A percentile compares a stretch with the other conserved stretches of the same genome.
Conservation (phyloP, 345 rosid species). For the Eucalyptus cloeziana region DNA sequence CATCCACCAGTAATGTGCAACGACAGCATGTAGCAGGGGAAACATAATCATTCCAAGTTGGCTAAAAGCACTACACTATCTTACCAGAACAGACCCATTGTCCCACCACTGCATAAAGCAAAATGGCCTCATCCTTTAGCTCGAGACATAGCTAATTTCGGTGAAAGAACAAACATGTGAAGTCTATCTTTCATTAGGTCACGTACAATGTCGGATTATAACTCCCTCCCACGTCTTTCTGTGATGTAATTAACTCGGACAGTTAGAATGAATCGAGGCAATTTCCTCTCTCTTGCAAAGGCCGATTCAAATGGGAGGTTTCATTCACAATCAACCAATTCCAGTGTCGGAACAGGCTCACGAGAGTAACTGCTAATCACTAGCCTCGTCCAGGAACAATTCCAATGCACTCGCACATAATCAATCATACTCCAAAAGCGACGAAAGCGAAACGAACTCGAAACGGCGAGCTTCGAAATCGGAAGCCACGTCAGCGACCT, state of each 20-base stretch:
- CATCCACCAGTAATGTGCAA: neutral
- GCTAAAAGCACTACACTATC: neutral
- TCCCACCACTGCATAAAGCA: neutral
- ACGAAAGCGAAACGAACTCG: neutral
- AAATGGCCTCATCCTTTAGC: neutral
- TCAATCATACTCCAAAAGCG: neutral
- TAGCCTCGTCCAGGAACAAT: neutral
- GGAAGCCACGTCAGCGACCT: neutral
- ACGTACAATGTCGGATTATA: neutral
- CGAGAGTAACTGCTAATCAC: neutral
- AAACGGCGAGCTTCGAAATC: neutral
- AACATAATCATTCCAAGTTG: neutral
- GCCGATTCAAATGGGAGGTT: neutral
- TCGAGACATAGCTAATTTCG: neutral
- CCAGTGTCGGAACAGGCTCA: neutral
- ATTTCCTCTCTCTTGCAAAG: neutral
- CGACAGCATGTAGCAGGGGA: neutral
- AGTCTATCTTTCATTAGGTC: neutral
- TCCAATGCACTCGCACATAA: neutral
- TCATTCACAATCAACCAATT: neutral
- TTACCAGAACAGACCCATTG: neutral
- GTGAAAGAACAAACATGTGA: neutral
- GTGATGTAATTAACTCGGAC: neutral
- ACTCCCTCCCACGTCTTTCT: neutral
- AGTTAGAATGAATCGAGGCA: neutral